Evolutionary conservation across 1,284 basidiomycete genomes (phyloP).

Genomic region (Boletus semigastroideus): DNA sequence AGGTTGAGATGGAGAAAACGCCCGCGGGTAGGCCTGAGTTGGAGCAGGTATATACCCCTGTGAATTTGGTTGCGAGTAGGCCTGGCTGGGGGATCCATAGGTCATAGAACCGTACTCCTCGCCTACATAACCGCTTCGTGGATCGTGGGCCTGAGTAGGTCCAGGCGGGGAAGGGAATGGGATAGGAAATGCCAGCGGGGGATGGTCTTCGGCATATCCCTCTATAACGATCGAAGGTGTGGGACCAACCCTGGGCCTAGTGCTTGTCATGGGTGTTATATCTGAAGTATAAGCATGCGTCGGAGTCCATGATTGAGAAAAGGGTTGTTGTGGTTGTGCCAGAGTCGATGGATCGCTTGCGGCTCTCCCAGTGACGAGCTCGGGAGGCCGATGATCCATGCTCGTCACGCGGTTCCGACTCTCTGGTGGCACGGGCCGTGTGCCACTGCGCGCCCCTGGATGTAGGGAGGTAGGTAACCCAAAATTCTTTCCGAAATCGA

Average conservation of each 20-base stretch:
- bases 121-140: background rate
- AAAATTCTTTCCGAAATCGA: slow-evolving; percentile 15
- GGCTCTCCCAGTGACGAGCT: slow-evolving; percentile 11
- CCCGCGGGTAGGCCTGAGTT: slow-evolving; percentile 7
- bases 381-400: slow-evolving; percentile 6
- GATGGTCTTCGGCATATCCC: slow-evolving; percentile 1
- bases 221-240: slow-evolving; percentile 23
- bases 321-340: slow-evolving; percentile 1
- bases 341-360: slow-evolving; percentile 12
- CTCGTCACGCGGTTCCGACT: slow-evolving; percentile 16
- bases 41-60: slow-evolving; percentile 13
- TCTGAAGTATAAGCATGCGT: slow-evolving; percentile 10
- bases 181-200: slow-evolving; percentile 7
- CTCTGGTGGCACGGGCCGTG: slow-evolving; percentile 26
- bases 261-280: background rate
- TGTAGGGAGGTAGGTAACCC: slow-evolving; percentile 43
- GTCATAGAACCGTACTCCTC: slow-evolving; percentile 5
- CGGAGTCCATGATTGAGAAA: slow-evolving; percentile 10
- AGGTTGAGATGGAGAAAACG: slow-evolving; percentile 10
- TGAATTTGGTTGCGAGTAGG: slow-evolving; percentile 12
- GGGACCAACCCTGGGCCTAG: background rate
- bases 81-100: slow-evolving; percentile 6
- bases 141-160: slow-evolving; percentile 1
- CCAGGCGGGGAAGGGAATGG: background rate
- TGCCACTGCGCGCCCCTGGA: slow-evolving; percentile 36